phyloP scores from a whole-genome alignment of 768 basidiomycete genomes.

The Leucosporidium scottii region DNA sequence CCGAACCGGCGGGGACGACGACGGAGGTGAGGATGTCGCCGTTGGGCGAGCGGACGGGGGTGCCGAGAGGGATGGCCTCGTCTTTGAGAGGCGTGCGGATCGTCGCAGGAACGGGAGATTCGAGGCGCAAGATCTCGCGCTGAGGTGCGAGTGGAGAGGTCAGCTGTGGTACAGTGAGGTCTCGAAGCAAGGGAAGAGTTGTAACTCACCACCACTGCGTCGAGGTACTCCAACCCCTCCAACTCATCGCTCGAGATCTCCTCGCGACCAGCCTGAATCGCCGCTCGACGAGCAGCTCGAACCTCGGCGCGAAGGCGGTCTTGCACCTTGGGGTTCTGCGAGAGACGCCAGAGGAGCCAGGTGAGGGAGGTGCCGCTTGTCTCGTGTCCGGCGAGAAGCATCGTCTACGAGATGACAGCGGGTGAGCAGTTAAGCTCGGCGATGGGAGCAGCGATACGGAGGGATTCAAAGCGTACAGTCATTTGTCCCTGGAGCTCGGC shows the following conservation, averaged over 20 bases:
- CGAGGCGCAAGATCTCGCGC: constrained; percentile 64
- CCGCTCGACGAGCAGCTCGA: not conserved
- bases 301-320: constrained; percentile 5
- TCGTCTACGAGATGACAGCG: not conserved
- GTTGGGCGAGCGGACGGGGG: constrained; percentile 3
- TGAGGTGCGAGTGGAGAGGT: not conserved
- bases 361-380: constrained; percentile 2
- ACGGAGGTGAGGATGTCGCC: constrained; percentile 36
- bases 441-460: no score
- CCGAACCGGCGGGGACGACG: constrained; percentile 49
- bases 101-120: constrained; percentile 75
- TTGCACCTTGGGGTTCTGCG: not conserved
- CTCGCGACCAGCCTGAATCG: not conserved
- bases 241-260: constrained; percentile 5
- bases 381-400: constrained; percentile 20
- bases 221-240: constrained; percentile 3
- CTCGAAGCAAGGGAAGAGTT: not conserved
- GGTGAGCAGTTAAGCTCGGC: no score
- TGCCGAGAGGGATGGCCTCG: constrained; percentile 62
- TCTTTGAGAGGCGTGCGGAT: constrained; percentile 61
- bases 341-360: constrained; percentile 6
- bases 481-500: constrained; percentile 24
- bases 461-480: not conserved
- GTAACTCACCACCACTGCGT: constrained; percentile 11
- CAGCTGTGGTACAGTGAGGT: not conserved